phyloP scores from a whole-genome alignment of 331 rosid genomes.

The Malus hybrid region DNA sequence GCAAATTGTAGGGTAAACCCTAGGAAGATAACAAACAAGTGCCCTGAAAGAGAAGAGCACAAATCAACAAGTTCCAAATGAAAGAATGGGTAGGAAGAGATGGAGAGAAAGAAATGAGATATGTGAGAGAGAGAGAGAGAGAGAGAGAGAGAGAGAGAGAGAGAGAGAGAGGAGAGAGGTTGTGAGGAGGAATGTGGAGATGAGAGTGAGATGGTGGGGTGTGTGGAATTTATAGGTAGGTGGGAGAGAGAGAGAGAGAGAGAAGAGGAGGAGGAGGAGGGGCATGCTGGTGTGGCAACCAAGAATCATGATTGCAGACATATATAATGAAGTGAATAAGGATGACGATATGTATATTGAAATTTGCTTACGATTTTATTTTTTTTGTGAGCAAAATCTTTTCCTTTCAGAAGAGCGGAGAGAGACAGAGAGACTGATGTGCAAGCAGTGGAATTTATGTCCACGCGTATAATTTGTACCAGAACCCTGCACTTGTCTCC shows the following conservation, averaged over 20 bases:
- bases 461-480: slow-evolving; percentile 29
- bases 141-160: neutral
- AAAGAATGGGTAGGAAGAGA: neutral
- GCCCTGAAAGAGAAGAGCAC: neutral
- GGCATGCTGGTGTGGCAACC: slow-evolving; percentile 99
- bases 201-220: slow-evolving; percentile 58
- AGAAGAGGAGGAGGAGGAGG: slow-evolving; percentile 19
- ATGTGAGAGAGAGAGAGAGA: slow-evolving; percentile 12
- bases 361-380: neutral
- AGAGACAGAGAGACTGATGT: slow-evolving; percentile 5
- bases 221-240: slow-evolving; percentile 67
- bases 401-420: neutral
- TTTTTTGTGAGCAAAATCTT: slow-evolving; percentile 36
- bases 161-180: slow-evolving; percentile 12
- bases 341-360: slow-evolving; percentile 21
- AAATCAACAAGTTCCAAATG: neutral
- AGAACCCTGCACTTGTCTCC: neutral
- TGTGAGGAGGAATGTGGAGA: slow-evolving; percentile 27
- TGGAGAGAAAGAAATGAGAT: neutral
- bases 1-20: neutral
- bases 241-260: neutral
- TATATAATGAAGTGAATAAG: slow-evolving; percentile 77
- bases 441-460: slow-evolving; percentile 37
- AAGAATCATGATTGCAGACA: slow-evolving; percentile 87
- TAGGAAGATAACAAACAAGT: neutral